phyloP scores from a whole-genome alignment of 2,329 filamentous ascomycete species.

The Aspergillus ruber region DNA sequence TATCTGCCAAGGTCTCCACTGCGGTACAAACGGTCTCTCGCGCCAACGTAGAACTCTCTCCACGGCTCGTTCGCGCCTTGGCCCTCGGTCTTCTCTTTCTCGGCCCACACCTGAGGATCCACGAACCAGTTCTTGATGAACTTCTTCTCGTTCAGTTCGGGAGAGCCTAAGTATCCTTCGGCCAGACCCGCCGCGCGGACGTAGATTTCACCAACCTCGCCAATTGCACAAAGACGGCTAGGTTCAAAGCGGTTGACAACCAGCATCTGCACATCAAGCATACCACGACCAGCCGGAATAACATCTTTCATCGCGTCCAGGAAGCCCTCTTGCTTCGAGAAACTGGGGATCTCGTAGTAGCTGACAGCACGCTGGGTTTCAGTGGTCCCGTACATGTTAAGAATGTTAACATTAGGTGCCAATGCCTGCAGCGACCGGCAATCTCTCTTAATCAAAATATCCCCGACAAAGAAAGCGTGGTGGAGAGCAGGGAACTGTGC shows the following conservation, averaged over 20 bases:
- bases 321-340: conserved; percentile 56
- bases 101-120: conserved; percentile 62
- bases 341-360: conserved; percentile 71
- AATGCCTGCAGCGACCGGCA: conserved; percentile 69
- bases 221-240: conserved; percentile 66
- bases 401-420: conserved; percentile 66
- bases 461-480: conserved; percentile 84
- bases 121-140: conserved; percentile 85
- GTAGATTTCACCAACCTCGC: conserved; percentile 79
- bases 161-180: conserved; percentile 63
- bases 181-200: conserved; percentile 77
- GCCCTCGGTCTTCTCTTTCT: conserved; percentile 53
- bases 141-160: conserved; percentile 63
- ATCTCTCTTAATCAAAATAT: conserved; percentile 79
- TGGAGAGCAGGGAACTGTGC: conserved; percentile 69
- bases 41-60: conserved; percentile 71
- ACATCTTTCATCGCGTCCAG: conserved; percentile 64
- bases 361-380: conserved; percentile 76
- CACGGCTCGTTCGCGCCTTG: conserved; percentile 59
- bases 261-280: conserved; percentile 81
- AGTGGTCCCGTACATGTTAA: conserved; percentile 85
- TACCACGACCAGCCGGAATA: conserved; percentile 77
- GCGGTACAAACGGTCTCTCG: conserved; percentile 77
- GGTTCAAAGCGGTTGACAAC: conserved; percentile 67
- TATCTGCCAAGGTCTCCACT: conserved; percentile 82